These are phyloP conservation scores for Candida takata DNA, from an alignment of 805 yeast genomes.

Conservation along the genomic window DNA sequence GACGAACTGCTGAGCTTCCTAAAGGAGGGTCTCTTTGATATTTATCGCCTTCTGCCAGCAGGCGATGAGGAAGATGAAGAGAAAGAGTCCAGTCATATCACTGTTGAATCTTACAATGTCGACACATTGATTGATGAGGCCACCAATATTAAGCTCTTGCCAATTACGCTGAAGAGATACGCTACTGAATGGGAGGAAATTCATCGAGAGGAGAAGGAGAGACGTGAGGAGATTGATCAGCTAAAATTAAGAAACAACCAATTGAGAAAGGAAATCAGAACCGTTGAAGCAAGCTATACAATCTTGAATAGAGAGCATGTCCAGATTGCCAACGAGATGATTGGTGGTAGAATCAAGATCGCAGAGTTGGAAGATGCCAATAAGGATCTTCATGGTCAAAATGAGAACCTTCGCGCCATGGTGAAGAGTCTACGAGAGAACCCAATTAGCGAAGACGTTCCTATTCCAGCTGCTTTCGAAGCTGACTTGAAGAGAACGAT, in stretches of 20 bases:
- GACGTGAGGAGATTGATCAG: conserved; percentile 60
- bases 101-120: conserved; percentile 44
- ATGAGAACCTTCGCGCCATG: conserved; percentile 38
- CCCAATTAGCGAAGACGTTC: conserved; percentile 26
- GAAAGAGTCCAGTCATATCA: conserved; percentile 19
- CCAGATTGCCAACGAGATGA: conserved; percentile 80
- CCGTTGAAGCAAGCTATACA: conserved; percentile 63
- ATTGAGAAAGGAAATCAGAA: conserved; percentile 63
- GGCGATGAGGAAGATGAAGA: conserved; percentile 24
- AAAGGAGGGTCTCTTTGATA: conserved; percentile 72
- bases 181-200: conserved; percentile 69
- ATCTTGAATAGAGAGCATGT: conserved; percentile 77
- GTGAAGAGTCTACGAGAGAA: conserved; percentile 21
- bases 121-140: conserved; percentile 76
- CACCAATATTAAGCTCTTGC: conserved; percentile 62
- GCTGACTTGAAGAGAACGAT: conserved; percentile 51
- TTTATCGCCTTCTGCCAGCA: conserved; percentile 38
- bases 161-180: conserved; percentile 65
- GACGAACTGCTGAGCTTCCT: conserved; percentile 72
- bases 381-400: conserved; percentile 43
- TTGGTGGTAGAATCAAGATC: conserved; percentile 64
- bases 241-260: conserved; percentile 62
- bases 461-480: conserved; percentile 34
- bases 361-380: conserved; percentile 77
- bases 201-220: conserved; percentile 64